Conservation (phyloP, 805 yeast species). For the Jamesozyma piceae region DNA sequence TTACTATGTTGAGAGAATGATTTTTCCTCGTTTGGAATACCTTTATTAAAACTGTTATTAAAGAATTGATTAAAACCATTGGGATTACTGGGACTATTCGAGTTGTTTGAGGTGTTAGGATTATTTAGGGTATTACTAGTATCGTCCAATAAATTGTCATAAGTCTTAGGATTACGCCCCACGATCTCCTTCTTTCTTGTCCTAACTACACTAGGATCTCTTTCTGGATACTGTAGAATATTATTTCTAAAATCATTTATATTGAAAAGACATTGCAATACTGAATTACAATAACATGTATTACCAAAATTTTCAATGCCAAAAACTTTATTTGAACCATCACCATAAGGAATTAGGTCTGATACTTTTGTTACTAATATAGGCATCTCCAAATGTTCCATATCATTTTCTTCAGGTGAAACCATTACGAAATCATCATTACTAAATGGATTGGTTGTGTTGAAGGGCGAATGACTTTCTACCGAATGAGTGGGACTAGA, state of each 20-base stretch:
- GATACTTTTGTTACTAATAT: slow-evolving; percentile 2
- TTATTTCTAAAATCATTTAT: slow-evolving; percentile 56
- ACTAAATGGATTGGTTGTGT: slow-evolving; percentile 2
- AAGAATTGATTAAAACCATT: neutral
- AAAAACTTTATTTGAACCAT: slow-evolving; percentile 59
- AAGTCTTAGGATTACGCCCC: slow-evolving; percentile 28
- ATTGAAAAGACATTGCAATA: slow-evolving; percentile 77
- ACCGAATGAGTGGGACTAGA: neutral
- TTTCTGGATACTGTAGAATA: slow-evolving; percentile 40
- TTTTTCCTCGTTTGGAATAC: neutral
- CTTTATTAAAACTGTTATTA: neutral
- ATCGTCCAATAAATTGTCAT: neutral
- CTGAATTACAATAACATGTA: slow-evolving; percentile 90
- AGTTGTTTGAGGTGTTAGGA: neutral
- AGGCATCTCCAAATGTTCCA: neutral
- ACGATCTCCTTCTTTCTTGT: slow-evolving; percentile 30
- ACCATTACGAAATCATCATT: neutral
- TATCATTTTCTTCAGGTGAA: slow-evolving; percentile 1
- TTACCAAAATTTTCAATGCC: slow-evolving; percentile 83
- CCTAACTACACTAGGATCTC: slow-evolving; percentile 25
- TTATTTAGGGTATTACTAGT: too few relatives aligned
- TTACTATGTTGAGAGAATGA: slow-evolving; percentile 3
- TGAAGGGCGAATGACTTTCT: neutral
- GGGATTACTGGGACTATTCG: neutral
- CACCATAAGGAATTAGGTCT: slow-evolving; percentile 43